Percentiles rank a stretch among this genome's conserved stretches.
Conservation (phyloP, 441 rosid species). For the Gossypium trilobum region DNA sequence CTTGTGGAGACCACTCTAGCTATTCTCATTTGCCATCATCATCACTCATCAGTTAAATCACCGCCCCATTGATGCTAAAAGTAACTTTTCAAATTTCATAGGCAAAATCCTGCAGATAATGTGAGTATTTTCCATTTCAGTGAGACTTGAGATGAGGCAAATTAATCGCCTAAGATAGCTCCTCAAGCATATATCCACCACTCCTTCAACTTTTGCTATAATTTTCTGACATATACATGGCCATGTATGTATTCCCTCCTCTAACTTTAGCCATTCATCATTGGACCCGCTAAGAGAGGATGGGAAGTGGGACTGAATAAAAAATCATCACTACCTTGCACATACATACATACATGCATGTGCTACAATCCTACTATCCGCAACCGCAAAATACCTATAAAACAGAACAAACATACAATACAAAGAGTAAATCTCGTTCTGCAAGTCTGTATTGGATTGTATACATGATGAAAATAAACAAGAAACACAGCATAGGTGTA, state of each 20-base stretch:
- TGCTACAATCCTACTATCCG: not conserved
- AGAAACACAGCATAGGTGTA: not conserved
- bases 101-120: not conserved
- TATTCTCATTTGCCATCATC: constrained; percentile 15
- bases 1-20: constrained; percentile 28
- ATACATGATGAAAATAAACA: not conserved
- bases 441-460: not conserved
- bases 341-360: not conserved
- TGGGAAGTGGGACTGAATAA: not conserved
- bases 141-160: not conserved
- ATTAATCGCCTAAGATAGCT: not conserved
- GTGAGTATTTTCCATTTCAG: not conserved
- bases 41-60: not conserved
- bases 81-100: not conserved
- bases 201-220: not conserved
- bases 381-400: not conserved
- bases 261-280: not conserved
- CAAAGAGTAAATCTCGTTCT: not conserved
- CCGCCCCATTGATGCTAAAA: constrained; percentile 2
- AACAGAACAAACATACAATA: not conserved
- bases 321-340: not conserved
- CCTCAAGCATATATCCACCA: not conserved
- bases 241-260: not conserved
- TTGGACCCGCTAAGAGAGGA: not conserved
- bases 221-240: not conserved